Evolutionary conservation across 768 basidiomycete genomes (phyloP), one percentile per base, ranked within the genome.

Genomic region (Kwoniella europaea): DNA sequence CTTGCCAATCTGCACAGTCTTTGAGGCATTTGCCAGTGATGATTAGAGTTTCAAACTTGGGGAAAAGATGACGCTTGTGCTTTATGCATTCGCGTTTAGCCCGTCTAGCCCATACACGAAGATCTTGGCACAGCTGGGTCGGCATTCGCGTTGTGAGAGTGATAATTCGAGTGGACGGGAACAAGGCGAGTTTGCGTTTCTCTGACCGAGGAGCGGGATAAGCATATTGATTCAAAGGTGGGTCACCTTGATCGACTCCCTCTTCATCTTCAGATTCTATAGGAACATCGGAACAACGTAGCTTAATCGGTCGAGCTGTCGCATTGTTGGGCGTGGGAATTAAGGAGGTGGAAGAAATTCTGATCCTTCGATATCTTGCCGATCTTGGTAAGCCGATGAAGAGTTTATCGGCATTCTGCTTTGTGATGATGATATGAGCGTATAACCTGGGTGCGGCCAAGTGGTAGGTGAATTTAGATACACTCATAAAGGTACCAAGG

Each of bases 191-290:
- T 58, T 58, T 58, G 1, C 57, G 57, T 10, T 27, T 6, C 15
- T 24, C 27, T 0, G 57, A 27, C 10, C 0, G 22, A n/a, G 2
- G 0, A 58, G 57, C 42, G 4, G 57, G 57, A 58, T 58, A 35
- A 35, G 20, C 15, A 35, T 16, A 16, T 35, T 0, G 9, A 1
- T 0, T 35, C 6, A 6, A 7, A 35, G 35, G 0, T 9, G 50
- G 4, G 55, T 18, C 5, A 12, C 0, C 0, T 16, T 58, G 57
- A 35, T 1, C 10, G 54, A 20, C 27, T 56, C 42, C 57, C 4
- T 58, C 57, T n/a, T 58, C 57, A 35, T 58, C 57, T 12, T 58
- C 57, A 9, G 27, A 58, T 10, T 58, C 57, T 10, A 58, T 27
- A 1, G 35, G 57, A n/a, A n/a, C 54, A 1, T 55, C 18, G 10